phyloP scores from a whole-genome alignment of 441 rosid genomes.

The Melastoma candidum region DNA sequence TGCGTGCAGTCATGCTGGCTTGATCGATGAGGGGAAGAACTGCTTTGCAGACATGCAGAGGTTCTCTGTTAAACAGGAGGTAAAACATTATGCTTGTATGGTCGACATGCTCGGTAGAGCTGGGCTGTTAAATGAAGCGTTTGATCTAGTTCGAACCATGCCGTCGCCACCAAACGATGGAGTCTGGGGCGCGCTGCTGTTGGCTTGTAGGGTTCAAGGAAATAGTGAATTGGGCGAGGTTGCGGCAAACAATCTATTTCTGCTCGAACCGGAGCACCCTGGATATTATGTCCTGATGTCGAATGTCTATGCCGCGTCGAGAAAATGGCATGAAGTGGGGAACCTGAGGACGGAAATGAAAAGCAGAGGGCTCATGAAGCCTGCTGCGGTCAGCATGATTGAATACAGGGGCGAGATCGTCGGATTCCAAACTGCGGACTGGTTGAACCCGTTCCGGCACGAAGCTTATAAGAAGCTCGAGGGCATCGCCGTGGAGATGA shows the following conservation, averaged over 20 bases:
- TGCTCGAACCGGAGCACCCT: slow-evolving; percentile 37
- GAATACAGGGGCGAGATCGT: slow-evolving; percentile 26
- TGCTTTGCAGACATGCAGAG: slow-evolving; percentile 41
- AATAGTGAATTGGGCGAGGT: slow-evolving; percentile 35
- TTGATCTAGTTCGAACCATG: slow-evolving; percentile 36
- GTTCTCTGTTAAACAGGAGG: slow-evolving; percentile 24
- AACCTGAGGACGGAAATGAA: slow-evolving; percentile 34
- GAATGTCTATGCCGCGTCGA: slow-evolving; percentile 40
- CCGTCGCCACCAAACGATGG: slow-evolving; percentile 30
- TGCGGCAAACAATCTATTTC: slow-evolving; percentile 36
- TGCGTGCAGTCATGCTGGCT: slow-evolving; percentile 54
- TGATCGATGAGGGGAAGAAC: slow-evolving; percentile 43
- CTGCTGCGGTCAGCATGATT: slow-evolving; percentile 38
- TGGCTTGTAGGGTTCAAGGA: slow-evolving; percentile 58
- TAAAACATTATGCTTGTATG: slow-evolving; percentile 49
- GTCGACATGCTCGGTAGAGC: slow-evolving; percentile 69
- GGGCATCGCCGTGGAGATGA: slow-evolving; percentile 26
- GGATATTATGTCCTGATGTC: slow-evolving; percentile 47
- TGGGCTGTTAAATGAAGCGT: slow-evolving; percentile 37
- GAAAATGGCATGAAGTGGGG: slow-evolving; percentile 44
- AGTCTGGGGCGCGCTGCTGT: slow-evolving; percentile 55
- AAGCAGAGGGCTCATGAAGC: slow-evolving; percentile 38
- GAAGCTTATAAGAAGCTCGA: slow-evolving; percentile 27
- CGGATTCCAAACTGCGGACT: slow-evolving; percentile 45
- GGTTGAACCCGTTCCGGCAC: slow-evolving; percentile 22